phyloP scores from a whole-genome alignment of 176 grass and related monocot genomes.

The Eremochloa ophiuroides region DNA sequence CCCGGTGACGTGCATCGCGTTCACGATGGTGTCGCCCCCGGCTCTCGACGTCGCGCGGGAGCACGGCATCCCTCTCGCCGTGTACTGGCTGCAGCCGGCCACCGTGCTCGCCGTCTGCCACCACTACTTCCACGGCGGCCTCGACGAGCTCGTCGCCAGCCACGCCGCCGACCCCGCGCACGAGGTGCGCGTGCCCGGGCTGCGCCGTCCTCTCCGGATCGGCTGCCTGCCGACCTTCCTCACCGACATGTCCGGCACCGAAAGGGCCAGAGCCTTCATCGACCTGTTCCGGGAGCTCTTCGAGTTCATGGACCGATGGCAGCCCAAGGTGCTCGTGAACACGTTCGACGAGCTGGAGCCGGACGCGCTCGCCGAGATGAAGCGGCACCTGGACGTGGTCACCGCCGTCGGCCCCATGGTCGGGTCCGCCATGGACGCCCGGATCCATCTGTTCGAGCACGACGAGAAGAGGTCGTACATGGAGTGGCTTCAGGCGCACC shows the following conservation, averaged over 20 bases:
- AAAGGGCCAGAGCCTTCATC: background rate
- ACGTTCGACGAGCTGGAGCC: slow-evolving; percentile 42
- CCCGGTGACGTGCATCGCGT: no score
- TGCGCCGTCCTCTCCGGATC: no score
- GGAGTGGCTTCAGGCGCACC: slow-evolving; percentile 36
- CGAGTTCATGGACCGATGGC: background rate
- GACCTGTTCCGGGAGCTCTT: slow-evolving; percentile 10
- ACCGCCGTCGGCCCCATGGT: slow-evolving; percentile 36
- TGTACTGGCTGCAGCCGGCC: no score
- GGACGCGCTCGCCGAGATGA: slow-evolving; percentile 1
- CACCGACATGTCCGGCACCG: no score
- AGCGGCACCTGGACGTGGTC: slow-evolving; percentile 12
- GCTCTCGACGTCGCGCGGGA: no score
- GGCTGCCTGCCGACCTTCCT: no score
- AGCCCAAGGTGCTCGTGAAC: slow-evolving; percentile 46
- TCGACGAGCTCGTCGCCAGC: no score
- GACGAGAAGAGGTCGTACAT: slow-evolving; percentile 36
- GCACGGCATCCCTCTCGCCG: no score
- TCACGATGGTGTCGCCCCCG: no score
- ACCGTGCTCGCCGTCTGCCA: no score
- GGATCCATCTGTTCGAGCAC: background rate
- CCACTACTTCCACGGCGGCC: background rate
- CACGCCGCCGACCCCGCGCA: no score
- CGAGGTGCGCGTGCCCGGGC: no score
- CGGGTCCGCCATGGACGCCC: background rate